These are phyloP conservation scores for Gastrolobium villosum DNA, from an alignment of 306 rosid species.

Conservation along the genomic window DNA sequence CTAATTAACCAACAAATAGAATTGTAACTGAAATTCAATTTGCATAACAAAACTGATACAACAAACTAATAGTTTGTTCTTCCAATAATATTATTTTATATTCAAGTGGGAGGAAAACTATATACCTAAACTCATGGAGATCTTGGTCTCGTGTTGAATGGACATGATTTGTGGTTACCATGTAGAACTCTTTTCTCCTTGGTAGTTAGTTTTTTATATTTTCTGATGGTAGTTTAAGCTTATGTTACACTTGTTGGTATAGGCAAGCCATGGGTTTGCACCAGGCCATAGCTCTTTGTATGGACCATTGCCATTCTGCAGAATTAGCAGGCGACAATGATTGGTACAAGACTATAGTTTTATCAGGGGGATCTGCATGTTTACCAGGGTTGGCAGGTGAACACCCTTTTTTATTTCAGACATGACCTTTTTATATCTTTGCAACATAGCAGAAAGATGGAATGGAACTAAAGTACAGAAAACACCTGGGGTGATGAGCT, in stretches of 20 bases:
- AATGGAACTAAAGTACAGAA: slow-evolving; percentile 3
- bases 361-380: slow-evolving; percentile 88
- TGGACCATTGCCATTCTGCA: slow-evolving; percentile 80
- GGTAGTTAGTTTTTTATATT: slow-evolving; percentile 26
- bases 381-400: slow-evolving; percentile 94
- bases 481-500: slow-evolving; percentile 6
- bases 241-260: slow-evolving; percentile 47
- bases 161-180: neutral
- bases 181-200: slow-evolving; percentile 10
- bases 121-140: neutral
- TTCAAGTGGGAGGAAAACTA: neutral
- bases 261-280: slow-evolving; percentile 89
- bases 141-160: neutral
- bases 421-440: slow-evolving; percentile 12
- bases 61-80: too few species aligned
- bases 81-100: too few species aligned
- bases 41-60: too few species aligned
- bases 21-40: too few species aligned
- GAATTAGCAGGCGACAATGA: slow-evolving; percentile 67
- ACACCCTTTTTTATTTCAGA: neutral
- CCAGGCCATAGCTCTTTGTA: slow-evolving; percentile 89
- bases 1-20: too few species aligned
- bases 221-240: slow-evolving; percentile 27
- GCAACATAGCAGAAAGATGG: slow-evolving; percentile 23
- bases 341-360: slow-evolving; percentile 87